Evolutionary conservation across 306 rosid species (phyloP).

Genomic region (Medicago truncatula): MtrunA17r5.0-ANR NC_053045.1:1185501-1186000

Average conservation of each 20-base stretch:
- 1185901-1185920: neutral
- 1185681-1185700: slow-evolving; percentile 15
- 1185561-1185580: slow-evolving; percentile 32
- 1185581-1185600: slow-evolving; percentile 29
- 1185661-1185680: slow-evolving; percentile 40
- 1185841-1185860: slow-evolving; percentile 22
- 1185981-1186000: too few relatives aligned
- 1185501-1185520: slow-evolving; percentile 28
- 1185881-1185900: neutral
- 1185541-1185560: slow-evolving; percentile 33
- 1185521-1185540: slow-evolving; percentile 25
- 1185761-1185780: slow-evolving; percentile 25
- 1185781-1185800: slow-evolving; percentile 24
- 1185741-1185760: slow-evolving; percentile 43
- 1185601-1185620: slow-evolving; percentile 24
- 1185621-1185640: slow-evolving; percentile 39
- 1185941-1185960: neutral
- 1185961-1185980: too few relatives aligned
- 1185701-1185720: slow-evolving; percentile 9
- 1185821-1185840: slow-evolving; percentile 1
- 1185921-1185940: neutral
- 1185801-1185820: slow-evolving; percentile 15
- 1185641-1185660: slow-evolving; percentile 31
- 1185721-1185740: slow-evolving; percentile 40
- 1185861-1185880: slow-evolving; percentile 3